phyloP scores from a whole-genome alignment of 768 basidiomycete species.

The Leccinum aurantiacum region DNA sequence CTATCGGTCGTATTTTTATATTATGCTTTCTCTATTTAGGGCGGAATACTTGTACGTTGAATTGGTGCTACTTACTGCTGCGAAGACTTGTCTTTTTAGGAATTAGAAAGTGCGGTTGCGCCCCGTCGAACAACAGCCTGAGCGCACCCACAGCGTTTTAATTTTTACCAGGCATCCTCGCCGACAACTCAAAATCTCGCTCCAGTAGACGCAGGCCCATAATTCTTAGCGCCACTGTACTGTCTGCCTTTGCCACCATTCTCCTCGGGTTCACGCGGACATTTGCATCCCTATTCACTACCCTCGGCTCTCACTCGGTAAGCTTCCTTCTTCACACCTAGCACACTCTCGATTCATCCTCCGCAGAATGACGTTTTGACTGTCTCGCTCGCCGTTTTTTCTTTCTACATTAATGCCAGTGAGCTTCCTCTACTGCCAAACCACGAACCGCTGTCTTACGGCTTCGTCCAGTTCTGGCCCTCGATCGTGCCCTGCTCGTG shows the following conservation, averaged over 20 bases:
- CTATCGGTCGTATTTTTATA: too few species aligned
- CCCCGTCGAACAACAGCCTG: too few species aligned
- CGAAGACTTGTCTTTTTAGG: too few species aligned
- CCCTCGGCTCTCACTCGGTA: slow-evolving; percentile 35
- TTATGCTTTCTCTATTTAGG: too few species aligned
- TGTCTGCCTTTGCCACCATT: slow-evolving; percentile 73
- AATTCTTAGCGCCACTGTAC: slow-evolving; percentile 69
- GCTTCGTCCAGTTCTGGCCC: slow-evolving; percentile 64
- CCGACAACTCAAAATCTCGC: slow-evolving; percentile 80
- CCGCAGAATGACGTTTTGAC: slow-evolving; percentile 63
- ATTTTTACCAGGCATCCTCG: slow-evolving; percentile 50
- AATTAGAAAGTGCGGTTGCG: too few species aligned
- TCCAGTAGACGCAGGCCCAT: slow-evolving; percentile 87
- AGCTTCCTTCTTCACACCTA: slow-evolving; percentile 5
- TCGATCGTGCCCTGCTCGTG: slow-evolving; percentile 88
- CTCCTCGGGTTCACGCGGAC: slow-evolving; percentile 80
- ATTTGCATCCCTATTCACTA: slow-evolving; percentile 52
- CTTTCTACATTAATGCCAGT: slow-evolving; percentile 63
- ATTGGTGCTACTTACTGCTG: too few species aligned
- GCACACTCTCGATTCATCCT: neutral
- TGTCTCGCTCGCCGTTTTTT: slow-evolving; percentile 71
- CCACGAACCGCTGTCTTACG: neutral
- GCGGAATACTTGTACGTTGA: too few species aligned
- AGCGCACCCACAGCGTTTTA: neutral
- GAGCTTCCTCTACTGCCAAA: slow-evolving; percentile 1